Conservation (phyloP, 257 asterid species). For the Buddleja alternifolia region DNA sequence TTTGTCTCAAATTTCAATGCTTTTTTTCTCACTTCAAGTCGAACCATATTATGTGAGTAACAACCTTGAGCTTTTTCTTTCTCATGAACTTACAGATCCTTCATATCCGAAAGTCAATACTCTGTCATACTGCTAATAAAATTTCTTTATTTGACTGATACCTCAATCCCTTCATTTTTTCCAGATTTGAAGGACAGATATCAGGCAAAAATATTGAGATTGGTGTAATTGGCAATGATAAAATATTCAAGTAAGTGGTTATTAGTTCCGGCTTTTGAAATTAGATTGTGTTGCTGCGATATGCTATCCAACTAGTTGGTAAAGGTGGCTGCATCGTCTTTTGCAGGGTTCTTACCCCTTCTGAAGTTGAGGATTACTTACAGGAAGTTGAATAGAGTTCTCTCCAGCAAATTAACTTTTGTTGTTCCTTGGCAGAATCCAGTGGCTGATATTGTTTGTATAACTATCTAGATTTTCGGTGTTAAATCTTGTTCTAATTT, state of each 20-base stretch:
- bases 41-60: too few relatives aligned
- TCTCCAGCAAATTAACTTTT: background rate
- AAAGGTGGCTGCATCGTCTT: too few relatives aligned
- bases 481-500: too few relatives aligned
- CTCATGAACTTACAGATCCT: background rate
- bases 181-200: conserved; percentile 98
- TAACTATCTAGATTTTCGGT: background rate
- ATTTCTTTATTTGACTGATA: background rate
- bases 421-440: background rate
- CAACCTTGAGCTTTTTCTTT: too few relatives aligned
- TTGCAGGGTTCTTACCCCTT: conserved; percentile 84
- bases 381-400: conserved; percentile 78
- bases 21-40: background rate
- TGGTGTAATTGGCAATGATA: conserved; percentile 92
- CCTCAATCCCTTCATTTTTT: background rate
- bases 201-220: conserved; percentile 96
- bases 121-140: background rate
- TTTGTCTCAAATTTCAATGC: background rate
- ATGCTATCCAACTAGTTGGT: background rate
- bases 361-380: conserved; percentile 96
- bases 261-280: background rate
- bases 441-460: conserved; percentile 27
- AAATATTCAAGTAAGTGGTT: conserved; percentile 61
- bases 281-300: background rate
- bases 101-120: background rate